Percentiles rank a stretch among this genome's conserved stretches.
phyloP scores from a whole-genome alignment of 192 early-diverging fungal species.

The Linnemannia zychae region DNA sequence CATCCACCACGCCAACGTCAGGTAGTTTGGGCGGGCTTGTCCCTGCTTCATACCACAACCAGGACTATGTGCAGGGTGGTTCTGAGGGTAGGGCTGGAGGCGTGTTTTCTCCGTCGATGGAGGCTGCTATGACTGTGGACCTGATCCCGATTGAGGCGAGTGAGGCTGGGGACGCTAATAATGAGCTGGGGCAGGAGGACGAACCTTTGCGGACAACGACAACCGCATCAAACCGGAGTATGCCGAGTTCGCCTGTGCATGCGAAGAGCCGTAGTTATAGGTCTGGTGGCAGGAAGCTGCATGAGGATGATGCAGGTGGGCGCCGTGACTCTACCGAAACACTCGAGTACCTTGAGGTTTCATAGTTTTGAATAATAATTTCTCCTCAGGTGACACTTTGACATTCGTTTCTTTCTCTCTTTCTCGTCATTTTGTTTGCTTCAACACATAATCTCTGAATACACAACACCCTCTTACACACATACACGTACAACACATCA shows the following conservation, averaged over 20 bases:
- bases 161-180: slow-evolving; percentile 18
- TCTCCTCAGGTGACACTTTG: too few relatives aligned
- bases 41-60: background rate
- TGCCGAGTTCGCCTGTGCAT: background rate
- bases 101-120: background rate
- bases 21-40: background rate
- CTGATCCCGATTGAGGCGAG: slow-evolving; percentile 26
- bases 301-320: background rate
- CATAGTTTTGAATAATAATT: background rate
- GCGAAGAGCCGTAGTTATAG: background rate
- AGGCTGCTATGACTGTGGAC: slow-evolving; percentile 19
- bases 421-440: too few relatives aligned
- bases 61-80: too few relatives aligned
- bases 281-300: background rate
- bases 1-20: background rate
- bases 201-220: slow-evolving; percentile 14
- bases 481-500: background rate
- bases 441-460: background rate
- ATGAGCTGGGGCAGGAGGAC: background rate
- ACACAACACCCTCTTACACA: background rate
- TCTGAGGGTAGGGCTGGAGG: background rate
- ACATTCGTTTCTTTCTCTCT: too few relatives aligned
- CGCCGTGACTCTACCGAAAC: slow-evolving; percentile 27
- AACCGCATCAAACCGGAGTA: background rate
- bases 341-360: slow-evolving; percentile 23